These are phyloP conservation scores for Elaphomyces granulatus DNA, from an alignment of 495 filamentous ascomycete species.

Conservation along the genomic window DNA sequence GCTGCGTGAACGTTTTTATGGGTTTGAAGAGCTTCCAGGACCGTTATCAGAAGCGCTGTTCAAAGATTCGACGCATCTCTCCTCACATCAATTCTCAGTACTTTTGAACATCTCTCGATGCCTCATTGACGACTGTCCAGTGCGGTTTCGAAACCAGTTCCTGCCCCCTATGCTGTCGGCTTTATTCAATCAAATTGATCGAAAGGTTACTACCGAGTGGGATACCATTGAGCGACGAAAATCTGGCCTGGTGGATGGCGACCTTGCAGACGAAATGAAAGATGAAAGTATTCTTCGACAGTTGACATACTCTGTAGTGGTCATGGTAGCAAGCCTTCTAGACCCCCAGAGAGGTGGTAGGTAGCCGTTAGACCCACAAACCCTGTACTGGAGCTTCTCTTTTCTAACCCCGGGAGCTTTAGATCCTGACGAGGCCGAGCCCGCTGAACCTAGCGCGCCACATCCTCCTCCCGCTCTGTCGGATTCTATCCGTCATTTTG, in stretches of 20 bases:
- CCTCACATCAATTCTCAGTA: conserved; percentile 83
- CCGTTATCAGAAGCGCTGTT: conserved; percentile 78
- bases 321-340: conserved; percentile 75
- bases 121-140: conserved; percentile 82
- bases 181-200: conserved; percentile 74
- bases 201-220: conserved; percentile 81
- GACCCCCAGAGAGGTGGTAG: conserved; percentile 50
- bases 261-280: conserved; percentile 92
- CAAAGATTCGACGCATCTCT: conserved; percentile 66
- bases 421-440: conserved; percentile 29
- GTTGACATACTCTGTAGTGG: conserved; percentile 77
- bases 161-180: conserved; percentile 70
- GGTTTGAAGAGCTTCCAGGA: conserved; percentile 66
- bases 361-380: no score
- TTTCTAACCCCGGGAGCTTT: conserved; percentile 6
- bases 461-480: conserved; percentile 21
- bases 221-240: conserved; percentile 47
- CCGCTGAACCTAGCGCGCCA: conserved; percentile 27
- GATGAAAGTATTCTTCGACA: conserved; percentile 92
- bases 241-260: conserved; percentile 46
- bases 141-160: conserved; percentile 60
- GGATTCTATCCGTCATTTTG: conserved; percentile 56
- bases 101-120: conserved; percentile 74
- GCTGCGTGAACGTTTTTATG: conserved; percentile 78
- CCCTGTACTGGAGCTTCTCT: neutral